phyloP scores from a whole-genome alignment of 352 stramenopile genomes.

The Pythium phragmiticola region DNA sequence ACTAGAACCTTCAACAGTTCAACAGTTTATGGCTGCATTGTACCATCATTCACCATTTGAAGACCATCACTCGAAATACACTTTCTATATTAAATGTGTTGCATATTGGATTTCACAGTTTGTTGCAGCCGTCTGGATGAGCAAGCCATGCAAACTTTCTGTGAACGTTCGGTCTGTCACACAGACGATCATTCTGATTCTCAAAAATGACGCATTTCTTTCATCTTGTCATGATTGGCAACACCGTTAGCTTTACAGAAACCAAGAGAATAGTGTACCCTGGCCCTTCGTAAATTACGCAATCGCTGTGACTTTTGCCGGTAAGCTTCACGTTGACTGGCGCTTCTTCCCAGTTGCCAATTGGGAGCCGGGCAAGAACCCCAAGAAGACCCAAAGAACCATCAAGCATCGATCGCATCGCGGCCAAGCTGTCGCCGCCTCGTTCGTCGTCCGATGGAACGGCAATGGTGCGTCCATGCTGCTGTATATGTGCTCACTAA shows the following conservation, averaged over 20 bases:
- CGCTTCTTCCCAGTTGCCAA: conserved; percentile 19
- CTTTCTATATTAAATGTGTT: neutral
- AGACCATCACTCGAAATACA: conserved; percentile 7
- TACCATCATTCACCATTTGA: conserved; percentile 13
- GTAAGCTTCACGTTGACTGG: conserved; percentile 17
- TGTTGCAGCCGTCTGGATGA: conserved; percentile 1
- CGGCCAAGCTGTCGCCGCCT: conserved; percentile 29
- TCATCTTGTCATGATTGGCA: neutral
- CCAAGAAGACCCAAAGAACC: neutral
- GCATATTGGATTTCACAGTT: conserved; percentile 1
- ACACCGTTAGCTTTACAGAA: conserved; percentile 10
- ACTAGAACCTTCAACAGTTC: neutral
- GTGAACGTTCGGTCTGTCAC: conserved; percentile 36
- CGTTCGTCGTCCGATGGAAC: conserved; percentile 28
- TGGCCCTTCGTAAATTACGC: conserved; percentile 10
- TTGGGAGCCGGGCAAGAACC: conserved; percentile 14
- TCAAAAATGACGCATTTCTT: conserved; percentile 14
- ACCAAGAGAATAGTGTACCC: conserved; percentile 15
- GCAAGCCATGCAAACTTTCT: conserved; percentile 30
- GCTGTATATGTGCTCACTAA: neutral
- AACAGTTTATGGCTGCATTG: neutral
- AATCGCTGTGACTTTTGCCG: neutral
- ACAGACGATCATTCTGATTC: conserved; percentile 10
- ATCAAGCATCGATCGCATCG: neutral
- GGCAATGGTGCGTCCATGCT: conserved; percentile 24